Conservation (phyloP, 2,329 filamentous ascomycete genomes). For the Penicillium sp. region DNA sequence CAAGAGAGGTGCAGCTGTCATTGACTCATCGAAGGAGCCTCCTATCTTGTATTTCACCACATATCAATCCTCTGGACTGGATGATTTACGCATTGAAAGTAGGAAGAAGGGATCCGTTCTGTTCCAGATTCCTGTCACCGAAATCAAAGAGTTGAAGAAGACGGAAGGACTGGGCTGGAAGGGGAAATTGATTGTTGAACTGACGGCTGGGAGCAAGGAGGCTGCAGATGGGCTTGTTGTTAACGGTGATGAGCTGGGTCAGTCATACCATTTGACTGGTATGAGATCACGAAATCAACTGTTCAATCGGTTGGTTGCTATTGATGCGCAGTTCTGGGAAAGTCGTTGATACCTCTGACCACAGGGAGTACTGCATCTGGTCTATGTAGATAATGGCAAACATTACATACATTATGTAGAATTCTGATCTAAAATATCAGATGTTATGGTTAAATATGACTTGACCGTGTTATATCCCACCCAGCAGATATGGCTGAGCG, state of each 20-base stretch:
- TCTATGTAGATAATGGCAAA: neutral
- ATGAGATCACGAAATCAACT: slow-evolving; percentile 24
- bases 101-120: slow-evolving; percentile 54
- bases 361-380: neutral
- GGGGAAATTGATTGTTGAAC: slow-evolving; percentile 75
- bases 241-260: slow-evolving; percentile 51
- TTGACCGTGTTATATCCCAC: neutral
- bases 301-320: slow-evolving; percentile 24
- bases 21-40: slow-evolving; percentile 45
- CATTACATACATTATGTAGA: neutral
- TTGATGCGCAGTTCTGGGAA: slow-evolving; percentile 26
- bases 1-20: slow-evolving; percentile 68
- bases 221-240: slow-evolving; percentile 74
- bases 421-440: neutral
- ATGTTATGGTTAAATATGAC: neutral
- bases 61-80: slow-evolving; percentile 25
- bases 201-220: slow-evolving; percentile 66
- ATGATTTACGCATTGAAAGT: slow-evolving; percentile 49
- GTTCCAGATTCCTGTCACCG: slow-evolving; percentile 68
- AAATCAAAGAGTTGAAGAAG: slow-evolving; percentile 73
- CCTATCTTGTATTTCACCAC: slow-evolving; percentile 60
- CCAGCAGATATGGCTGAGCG: neutral
- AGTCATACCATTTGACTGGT: slow-evolving; percentile 33
- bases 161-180: slow-evolving; percentile 82
- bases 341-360: slow-evolving; percentile 9